These are phyloP conservation scores for Suhomyces sp. DNA, from an alignment of 805 yeast species.

Conservation along the genomic window DNA sequence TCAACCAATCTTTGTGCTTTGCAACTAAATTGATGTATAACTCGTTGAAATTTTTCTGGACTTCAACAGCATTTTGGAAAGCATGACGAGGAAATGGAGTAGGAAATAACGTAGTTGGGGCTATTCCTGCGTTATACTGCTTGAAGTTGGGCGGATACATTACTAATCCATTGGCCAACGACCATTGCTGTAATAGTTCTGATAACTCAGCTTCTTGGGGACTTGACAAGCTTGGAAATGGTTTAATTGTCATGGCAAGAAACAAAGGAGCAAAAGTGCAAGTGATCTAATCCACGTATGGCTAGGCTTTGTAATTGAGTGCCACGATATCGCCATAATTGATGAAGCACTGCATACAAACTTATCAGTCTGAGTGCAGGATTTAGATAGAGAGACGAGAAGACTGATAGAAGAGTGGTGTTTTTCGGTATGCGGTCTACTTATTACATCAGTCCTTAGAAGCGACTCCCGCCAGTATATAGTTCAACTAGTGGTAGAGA, in stretches of 20 bases:
- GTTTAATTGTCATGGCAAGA: constrained; percentile 14
- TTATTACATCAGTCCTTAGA: no score
- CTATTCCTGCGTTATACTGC: constrained; percentile 48
- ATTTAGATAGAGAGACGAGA: background rate
- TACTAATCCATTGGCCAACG: constrained; percentile 74
- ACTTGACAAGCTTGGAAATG: constrained; percentile 32
- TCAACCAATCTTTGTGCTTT: constrained; percentile 58
- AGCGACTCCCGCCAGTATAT: no score
- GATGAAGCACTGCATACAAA: background rate
- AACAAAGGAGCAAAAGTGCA: no score
- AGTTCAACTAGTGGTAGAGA: no score
- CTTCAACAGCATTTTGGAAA: constrained; percentile 61
- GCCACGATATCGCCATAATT: constrained; percentile 3
- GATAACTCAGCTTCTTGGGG: constrained; percentile 32
- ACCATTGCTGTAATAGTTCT: constrained; percentile 65
- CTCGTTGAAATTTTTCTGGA: constrained; percentile 68
- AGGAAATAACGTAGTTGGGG: constrained; percentile 90
- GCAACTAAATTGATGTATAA: constrained; percentile 68
- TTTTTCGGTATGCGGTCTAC: no score
- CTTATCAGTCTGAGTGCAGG: background rate
- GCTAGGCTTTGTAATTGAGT: background rate
- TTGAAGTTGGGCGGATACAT: constrained; percentile 67
- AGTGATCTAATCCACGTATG: background rate
- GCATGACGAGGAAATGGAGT: constrained; percentile 76
- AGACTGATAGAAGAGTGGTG: no score